Base-by-base conservation (phyloP, 306 rosid species). In the Rubus idaeus region DNA sequence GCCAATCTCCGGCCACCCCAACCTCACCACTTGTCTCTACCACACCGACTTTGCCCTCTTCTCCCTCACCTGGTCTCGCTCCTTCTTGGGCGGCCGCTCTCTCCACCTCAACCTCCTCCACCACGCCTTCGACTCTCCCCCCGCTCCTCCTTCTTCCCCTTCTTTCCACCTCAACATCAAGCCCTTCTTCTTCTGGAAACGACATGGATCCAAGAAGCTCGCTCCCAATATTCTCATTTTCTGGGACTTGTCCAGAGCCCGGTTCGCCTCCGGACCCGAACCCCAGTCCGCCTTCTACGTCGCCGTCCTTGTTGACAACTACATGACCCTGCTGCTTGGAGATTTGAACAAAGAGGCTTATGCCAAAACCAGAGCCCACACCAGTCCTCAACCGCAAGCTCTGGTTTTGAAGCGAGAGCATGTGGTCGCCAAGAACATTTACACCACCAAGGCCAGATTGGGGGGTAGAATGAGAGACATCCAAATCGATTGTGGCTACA, bases 51-150 rank as follows among this genome's bases (percentile, higher is more conserved):
- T 79, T 40, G 99, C 97, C 12, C 71, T 86, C 6, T 87, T 95
- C 39, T 86, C 97, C 9, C 82, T 92, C 10, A 90, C 97, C 0
- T 95, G 99, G 99, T 92, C 98, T 1, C 96, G 96, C 71, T 88
- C 97, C 78, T 83, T 92, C 65, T 70, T 95, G 0, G 91, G 96
- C 0, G 90, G 97, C 21, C 97, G 95, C 50, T 90, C 97, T 45
- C 96, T 95, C 80, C 96, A 88, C 75, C 79, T 95, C 40, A 63
- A 84, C 50, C 88, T 90, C 55, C 89, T 74, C 75, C 68, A 80
- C 55, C 85, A 82, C 42, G 83, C 91, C 6, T 88, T 89, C 35
- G 86, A 89, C 71, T 88, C 99, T 14, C 96, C 97, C 20, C 90
- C 74, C 2, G 41, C 79, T 41, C 39, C 35, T 44, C 83, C 57